Conservation (phyloP, 257 asterid genomes). For the Solanum paucissectum region DNA sequence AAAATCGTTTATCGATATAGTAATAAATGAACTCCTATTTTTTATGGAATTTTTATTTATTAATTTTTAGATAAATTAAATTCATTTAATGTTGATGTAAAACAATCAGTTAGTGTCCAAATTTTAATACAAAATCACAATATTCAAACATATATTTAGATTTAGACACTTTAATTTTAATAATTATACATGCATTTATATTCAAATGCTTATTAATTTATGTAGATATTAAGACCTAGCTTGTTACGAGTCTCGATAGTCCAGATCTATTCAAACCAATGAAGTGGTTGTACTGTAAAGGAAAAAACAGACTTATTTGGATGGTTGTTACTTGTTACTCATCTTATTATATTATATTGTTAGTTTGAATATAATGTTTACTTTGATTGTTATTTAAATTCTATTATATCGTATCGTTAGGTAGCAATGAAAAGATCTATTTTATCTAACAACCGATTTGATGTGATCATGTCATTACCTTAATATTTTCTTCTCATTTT, state of each 20-base stretch:
- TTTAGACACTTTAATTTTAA: neutral
- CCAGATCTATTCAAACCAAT: neutral
- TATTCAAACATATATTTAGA: neutral
- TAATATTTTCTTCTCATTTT: neutral
- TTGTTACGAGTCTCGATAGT: neutral
- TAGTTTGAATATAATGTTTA: too few relatives aligned
- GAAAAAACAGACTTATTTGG: neutral
- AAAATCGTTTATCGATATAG: neutral
- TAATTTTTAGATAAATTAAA: neutral
- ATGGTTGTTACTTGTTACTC: neutral
- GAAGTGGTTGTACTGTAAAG: neutral
- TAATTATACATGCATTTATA: too few relatives aligned
- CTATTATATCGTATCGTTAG: neutral
- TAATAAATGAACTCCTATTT: neutral
- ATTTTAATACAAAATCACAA: neutral
- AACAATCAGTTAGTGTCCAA: neutral
- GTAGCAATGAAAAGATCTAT: too few relatives aligned
- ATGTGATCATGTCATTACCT: too few relatives aligned
- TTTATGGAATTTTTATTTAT: neutral
- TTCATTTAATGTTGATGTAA: neutral
- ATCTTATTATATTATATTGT: too few relatives aligned
- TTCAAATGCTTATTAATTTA: too few relatives aligned
- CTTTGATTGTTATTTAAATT: too few relatives aligned
- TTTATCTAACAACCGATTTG: neutral
- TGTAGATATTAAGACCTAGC: neutral